Base-by-base conservation (phyloP, 192 early-diverging fungal species). In the Chytriomyces confervae region DNA sequence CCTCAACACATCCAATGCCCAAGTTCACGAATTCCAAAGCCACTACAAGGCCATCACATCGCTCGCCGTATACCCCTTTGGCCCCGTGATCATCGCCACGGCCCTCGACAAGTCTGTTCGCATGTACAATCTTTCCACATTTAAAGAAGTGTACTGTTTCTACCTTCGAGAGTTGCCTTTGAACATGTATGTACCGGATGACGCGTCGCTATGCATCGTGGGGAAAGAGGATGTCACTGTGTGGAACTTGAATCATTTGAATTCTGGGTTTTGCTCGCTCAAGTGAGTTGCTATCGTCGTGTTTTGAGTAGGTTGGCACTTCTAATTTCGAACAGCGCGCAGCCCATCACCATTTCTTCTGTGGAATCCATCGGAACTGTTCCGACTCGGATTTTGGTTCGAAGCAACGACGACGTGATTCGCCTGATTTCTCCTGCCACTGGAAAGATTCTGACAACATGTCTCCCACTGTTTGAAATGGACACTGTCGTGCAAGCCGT, bases 201-300 rank as follows among this genome's bases (percentile, higher is more conserved):
- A 85, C 8, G n/a, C 16, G 23, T 65, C 51, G 10, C 27, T 89
- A 62, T 84, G 72, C 72, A 81, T 89, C 20, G 62, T 53, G 10
- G 80, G 77, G 10, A 29, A 65, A n/a, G 67, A 84, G 23, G 61
- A 57, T 11, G 61, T 89, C 5, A 63, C 71, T 61, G 75, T 86
- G 10, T 89, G 88, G 88, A 74, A 61, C 61, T 49, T 82, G n/a
- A 85, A 85, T 53, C 88, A 84, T 46, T 80, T 89, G 69, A 89
- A 89, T 61, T 66, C 78, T 23, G 78, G 61, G n/a, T 87, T 89
- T 50, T 70, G 81, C n/a, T 77, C 75, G 11, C 47, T 84, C 27
- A 87, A 84, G 86, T 87, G 69, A 45, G 61, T 29, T 36, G 16
- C 6, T 47, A n/a, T 43, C 62, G 51, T 23, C 8, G 2, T 47